Conservation (phyloP, 2,329 filamentous ascomycete genomes). For the Cadophora sp. region DNA sequence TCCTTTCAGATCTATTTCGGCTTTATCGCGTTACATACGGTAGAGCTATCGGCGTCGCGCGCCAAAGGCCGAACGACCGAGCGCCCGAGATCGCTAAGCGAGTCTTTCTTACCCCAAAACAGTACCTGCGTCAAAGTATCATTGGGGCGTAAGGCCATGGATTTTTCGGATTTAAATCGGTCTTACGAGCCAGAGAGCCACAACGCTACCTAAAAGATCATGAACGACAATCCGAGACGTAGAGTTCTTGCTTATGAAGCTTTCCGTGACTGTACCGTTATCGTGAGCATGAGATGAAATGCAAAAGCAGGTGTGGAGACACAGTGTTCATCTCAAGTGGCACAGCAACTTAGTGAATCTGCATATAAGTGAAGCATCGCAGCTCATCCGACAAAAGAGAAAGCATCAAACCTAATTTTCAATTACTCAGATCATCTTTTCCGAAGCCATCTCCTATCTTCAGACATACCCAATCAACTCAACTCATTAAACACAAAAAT, state of each 20-base stretch:
- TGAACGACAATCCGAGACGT: not conserved
- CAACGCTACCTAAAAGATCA: not conserved
- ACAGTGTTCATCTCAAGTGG: not conserved
- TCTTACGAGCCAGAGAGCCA: not conserved
- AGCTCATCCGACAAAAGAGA: not conserved
- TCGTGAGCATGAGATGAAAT: not conserved
- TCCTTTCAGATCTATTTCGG: not conserved
- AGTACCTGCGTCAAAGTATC: not conserved
- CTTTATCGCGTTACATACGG: not conserved
- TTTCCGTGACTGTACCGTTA: not conserved
- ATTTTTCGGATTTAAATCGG: not conserved
- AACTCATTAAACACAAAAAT: slow-evolving; percentile 1
- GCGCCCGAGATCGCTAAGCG: not conserved
- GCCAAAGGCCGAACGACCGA: not conserved
- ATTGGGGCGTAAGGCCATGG: not conserved
- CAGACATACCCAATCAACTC: not conserved
- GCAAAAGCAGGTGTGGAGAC: not conserved
- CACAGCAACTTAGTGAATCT: not conserved
- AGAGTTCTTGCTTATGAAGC: not conserved
- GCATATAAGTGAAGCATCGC: not conserved
- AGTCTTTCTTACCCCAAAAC: not conserved
- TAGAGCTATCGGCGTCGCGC: not conserved
- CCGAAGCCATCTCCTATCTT: too few species aligned
- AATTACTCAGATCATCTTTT: too few species aligned
- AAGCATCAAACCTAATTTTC: too few species aligned